These are phyloP conservation scores for Crithidia brevicula DNA, from an alignment of 208 protist species.

Conservation along the genomic window DNA sequence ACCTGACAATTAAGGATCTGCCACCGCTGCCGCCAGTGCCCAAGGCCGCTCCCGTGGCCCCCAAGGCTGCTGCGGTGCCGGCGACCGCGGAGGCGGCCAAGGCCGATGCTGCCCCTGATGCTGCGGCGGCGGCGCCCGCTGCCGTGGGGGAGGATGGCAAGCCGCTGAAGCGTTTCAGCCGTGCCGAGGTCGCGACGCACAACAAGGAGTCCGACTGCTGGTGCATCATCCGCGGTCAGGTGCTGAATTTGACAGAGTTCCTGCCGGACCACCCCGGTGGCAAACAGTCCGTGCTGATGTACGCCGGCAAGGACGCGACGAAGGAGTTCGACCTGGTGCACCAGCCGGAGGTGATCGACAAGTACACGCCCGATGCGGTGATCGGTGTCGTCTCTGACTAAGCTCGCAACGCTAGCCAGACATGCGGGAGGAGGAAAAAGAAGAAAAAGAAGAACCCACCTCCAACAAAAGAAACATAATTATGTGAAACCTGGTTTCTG, in stretches of 20 bases:
- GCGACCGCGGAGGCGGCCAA: constrained; percentile 45
- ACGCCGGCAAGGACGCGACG: constrained; percentile 69
- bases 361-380: constrained; percentile 57
- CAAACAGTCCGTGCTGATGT: constrained; percentile 53
- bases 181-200: constrained; percentile 70
- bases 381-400: constrained; percentile 49
- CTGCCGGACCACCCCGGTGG: constrained; percentile 67
- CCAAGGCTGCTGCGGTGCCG: constrained; percentile 46
- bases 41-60: constrained; percentile 36
- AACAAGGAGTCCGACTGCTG: constrained; percentile 65
- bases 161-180: constrained; percentile 34
- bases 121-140: constrained; percentile 39
- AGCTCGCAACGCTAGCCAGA: no score
- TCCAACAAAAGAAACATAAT: no score
- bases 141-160: constrained; percentile 24
- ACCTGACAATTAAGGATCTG: constrained; percentile 41
- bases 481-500: no score
- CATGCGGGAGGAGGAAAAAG: not conserved
- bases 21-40: constrained; percentile 45
- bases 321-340: constrained; percentile 65
- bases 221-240: constrained; percentile 49
- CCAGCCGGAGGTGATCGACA: constrained; percentile 53
- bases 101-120: constrained; percentile 12
- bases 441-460: not conserved
- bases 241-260: constrained; percentile 64